Percentiles rank a stretch among this genome's conserved stretches.
phyloP scores from a whole-genome alignment of 305 asterid species.

The Andrographis paniculata region DNA sequence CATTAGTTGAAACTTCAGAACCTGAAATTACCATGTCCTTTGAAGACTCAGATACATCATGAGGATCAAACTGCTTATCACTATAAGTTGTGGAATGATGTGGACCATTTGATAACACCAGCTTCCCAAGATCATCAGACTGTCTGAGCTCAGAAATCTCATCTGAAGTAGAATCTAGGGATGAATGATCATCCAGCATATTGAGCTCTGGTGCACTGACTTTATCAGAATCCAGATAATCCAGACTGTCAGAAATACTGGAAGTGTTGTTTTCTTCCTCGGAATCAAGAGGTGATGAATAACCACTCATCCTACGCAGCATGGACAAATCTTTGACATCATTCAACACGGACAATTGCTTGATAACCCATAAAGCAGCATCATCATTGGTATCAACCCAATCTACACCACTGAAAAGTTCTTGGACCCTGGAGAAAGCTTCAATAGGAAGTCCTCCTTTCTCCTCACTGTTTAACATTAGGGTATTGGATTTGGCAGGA shows the following conservation, averaged over 20 bases:
- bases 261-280: conserved; percentile 93
- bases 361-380: conserved; percentile 86
- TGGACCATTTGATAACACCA: conserved; percentile 25
- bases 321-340: conserved; percentile 77
- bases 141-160: conserved; percentile 43
- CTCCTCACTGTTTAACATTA: conserved; percentile 82
- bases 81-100: conserved; percentile 23
- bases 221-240: conserved; percentile 83
- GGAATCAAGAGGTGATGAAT: conserved; percentile 87
- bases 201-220: conserved; percentile 44
- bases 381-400: conserved; percentile 85
- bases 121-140: conserved; percentile 35
- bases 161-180: conserved; percentile 52
- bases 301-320: conserved; percentile 68
- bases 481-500: conserved; percentile 56
- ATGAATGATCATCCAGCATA: conserved; percentile 54
- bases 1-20: conserved; percentile 23
- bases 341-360: conserved; percentile 71
- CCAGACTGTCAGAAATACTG: conserved; percentile 87
- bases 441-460: conserved; percentile 89
- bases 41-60: conserved; percentile 26
- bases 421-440: conserved; percentile 91
- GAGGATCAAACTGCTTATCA: conserved; percentile 32
- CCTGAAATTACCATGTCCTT: conserved; percentile 22
- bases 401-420: conserved; percentile 79